Evolutionary conservation across 352 stramenopile species (phyloP).

Genomic region (Phytophthora lateralis): DNA sequence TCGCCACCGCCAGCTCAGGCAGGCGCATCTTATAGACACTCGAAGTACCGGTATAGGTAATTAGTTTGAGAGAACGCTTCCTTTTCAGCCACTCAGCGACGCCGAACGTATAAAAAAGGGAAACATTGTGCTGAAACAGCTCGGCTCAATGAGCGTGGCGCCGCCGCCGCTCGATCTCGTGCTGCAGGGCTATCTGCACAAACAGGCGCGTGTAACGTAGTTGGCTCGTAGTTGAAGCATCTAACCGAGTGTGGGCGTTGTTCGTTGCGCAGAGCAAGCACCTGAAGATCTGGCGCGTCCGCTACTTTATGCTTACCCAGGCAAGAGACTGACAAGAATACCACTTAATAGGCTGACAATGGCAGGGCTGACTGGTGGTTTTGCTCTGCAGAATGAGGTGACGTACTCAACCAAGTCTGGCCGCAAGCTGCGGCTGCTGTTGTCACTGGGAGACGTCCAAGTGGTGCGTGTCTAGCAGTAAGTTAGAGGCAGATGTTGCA

Average conservation of each 20-base stretch:
- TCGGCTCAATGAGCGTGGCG: conserved; percentile 47
- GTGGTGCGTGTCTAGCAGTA: conserved; percentile 49
- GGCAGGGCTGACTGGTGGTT: not conserved
- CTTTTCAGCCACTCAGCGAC: no score
- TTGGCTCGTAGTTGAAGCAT: not conserved
- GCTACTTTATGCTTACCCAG: conserved; percentile 84
- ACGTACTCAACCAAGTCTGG: conserved; percentile 86
- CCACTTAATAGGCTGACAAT: not conserved
- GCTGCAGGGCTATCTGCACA: conserved; percentile 87
- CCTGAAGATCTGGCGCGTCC: conserved; percentile 87
- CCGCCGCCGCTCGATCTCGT: conserved; percentile 51
- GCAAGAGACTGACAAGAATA: conserved; percentile 26
- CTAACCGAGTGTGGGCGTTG: conserved; percentile 1
- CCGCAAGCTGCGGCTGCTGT: conserved; percentile 63
- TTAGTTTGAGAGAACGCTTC: no score
- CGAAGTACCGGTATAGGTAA: no score
- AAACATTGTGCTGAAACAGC: conserved; percentile 8
- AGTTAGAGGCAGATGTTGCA: not conserved
- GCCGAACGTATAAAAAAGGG: not conserved
- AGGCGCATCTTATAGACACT: conserved; percentile 23
- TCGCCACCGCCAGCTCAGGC: conserved; percentile 9
- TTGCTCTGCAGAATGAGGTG: conserved; percentile 54
- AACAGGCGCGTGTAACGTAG: conserved; percentile 48
- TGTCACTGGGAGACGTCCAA: conserved; percentile 56
- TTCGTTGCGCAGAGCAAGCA: conserved; percentile 68